A percentile compares a stretch with the other conserved stretches of the same genome.
Evolutionary conservation across 2,329 filamentous ascomycete species (phyloP).

Genomic region (Monilinia vaccinii-corymbosi): DNA sequence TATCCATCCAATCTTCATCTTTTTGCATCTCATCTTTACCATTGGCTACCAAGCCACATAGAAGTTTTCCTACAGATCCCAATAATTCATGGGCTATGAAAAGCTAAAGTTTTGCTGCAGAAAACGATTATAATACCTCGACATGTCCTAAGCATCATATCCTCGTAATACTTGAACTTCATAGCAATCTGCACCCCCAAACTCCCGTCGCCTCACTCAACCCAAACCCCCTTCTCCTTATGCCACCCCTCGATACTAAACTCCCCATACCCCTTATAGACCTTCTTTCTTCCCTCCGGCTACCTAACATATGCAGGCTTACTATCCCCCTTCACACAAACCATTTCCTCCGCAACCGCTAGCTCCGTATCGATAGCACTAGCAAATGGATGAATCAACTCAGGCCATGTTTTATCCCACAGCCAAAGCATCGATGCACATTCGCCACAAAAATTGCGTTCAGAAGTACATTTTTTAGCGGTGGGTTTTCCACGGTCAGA

Average conservation of each 20-base stretch:
- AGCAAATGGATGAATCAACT: slow-evolving; percentile 41
- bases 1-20: not conserved
- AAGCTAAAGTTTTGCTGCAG: too few relatives aligned
- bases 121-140: not conserved
- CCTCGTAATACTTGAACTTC: not conserved
- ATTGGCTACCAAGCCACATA: too few relatives aligned
- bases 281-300: slow-evolving; percentile 38
- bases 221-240: slow-evolving; percentile 31
- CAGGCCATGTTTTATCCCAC: slow-evolving; percentile 38
- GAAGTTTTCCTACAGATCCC: not conserved
- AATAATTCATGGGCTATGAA: not conserved
- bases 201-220: slow-evolving; percentile 10
- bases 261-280: slow-evolving; percentile 32
- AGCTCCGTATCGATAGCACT: slow-evolving; percentile 40
- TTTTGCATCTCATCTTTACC: not conserved
- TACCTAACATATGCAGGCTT: slow-evolving; percentile 39
- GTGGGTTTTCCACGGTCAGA: slow-evolving; percentile 35
- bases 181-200: not conserved
- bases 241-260: slow-evolving; percentile 39
- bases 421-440: slow-evolving; percentile 40
- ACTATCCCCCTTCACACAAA: slow-evolving; percentile 35
- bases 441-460: slow-evolving; percentile 39
- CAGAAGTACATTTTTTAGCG: slow-evolving; percentile 33
- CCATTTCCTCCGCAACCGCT: slow-evolving; percentile 37
- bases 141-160: not conserved